Evolutionary conservation across 495 filamentous ascomycete species (phyloP), one percentile per base, ranked within the genome.

Genomic region (Aspergillus egyptiacus): DNA sequence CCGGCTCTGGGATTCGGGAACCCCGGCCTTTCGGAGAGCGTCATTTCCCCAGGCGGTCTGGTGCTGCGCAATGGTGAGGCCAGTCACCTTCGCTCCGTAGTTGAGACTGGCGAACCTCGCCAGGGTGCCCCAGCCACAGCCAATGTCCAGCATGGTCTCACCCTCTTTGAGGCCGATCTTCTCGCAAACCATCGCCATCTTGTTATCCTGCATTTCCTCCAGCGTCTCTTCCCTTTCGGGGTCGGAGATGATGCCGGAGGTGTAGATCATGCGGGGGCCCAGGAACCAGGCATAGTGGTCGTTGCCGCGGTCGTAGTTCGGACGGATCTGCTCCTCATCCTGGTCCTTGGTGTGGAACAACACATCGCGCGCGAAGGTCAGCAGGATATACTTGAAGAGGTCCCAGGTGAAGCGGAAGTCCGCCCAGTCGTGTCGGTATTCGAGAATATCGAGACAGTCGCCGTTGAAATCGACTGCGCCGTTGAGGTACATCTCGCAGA

Each of bases 281-380:
- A 86, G 67, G 67, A 86, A 86, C 81, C 82, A 86, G 63, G 77
- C 79, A 64, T 86, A 86, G 70, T 85, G 85, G 65, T 86, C 82
- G 56, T 86, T 82, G 58, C 82, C 82, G 36, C 82, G 80, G 70
- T 86, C 82, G 57, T 86, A 86, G 70, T 86, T 82, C 61, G 84
- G 81, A 59, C 82, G 82, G 36, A 86, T 82, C 69, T 86, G 82
- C 65, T 86, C 82, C 68, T 86, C 82, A 51, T 86, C 82, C 83
- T 49, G n/a, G 13, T 40, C 13, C 19, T 36, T 30, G 38, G 81
- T 78, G 65, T 86, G 82, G 67, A 85, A 69, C 51, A 86, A 71
- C 54, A 84, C 67, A 62, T 86, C 82, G 9, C 82, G 82, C 39
- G 85, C 74, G 67, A 84, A 81, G 48, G 81, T 80, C 23, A 79